Base-by-base conservation (phyloP, 208 protist genomes). In the Angomonas deanei region DNA sequence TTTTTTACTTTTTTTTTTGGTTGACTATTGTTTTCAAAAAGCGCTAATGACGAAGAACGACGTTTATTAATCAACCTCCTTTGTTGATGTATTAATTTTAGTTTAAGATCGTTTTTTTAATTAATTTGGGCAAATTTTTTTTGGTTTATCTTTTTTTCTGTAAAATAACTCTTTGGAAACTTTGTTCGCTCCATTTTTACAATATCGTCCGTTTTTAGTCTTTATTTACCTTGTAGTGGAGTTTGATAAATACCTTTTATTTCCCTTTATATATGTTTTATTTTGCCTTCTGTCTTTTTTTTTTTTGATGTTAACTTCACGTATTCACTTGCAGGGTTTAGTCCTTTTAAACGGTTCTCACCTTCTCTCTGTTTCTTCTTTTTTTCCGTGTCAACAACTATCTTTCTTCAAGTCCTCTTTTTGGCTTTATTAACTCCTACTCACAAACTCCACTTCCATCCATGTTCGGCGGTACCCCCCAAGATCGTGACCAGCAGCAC, bases 91-190 rank as follows among this genome's bases (percentile, higher is more conserved):
- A 39, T 39, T 17, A 39, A 5, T 39, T 39, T 61, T 11, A 10
- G 6, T 42, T 32, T 36, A n/a, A n/a, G n/a, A n/a, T 23, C 30
- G 2, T 32, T 10, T 17, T 67, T 60, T 67, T 17, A n/a, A 8
- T 65, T 27, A 30, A 1, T 65, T 17, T 63, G 13, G n/a, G n/a
- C 19, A 10, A 21, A 32, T 27, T 62, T 24, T 65, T 59, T 24
- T 61, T 23, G 27, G 26, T 27, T 62, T 65, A 24, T 47, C 61
- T 62, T 63, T 26, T 56, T 11, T 61, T 55, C 13, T 39, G 5
- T 50, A 62, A 19, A 6, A 27, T 8, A 2, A 2, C 42, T 26
- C 23, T 19, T n/a, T n/a, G n/a, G n/a, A n/a, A n/a, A n/a, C 28
- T 62, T 46, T 62, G 3, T 30, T 55, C 33, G n/a, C n/a, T n/a